phyloP scores from a whole-genome alignment of 2,329 filamentous ascomycete species.

The Colletotrichum godetiae region DNA sequence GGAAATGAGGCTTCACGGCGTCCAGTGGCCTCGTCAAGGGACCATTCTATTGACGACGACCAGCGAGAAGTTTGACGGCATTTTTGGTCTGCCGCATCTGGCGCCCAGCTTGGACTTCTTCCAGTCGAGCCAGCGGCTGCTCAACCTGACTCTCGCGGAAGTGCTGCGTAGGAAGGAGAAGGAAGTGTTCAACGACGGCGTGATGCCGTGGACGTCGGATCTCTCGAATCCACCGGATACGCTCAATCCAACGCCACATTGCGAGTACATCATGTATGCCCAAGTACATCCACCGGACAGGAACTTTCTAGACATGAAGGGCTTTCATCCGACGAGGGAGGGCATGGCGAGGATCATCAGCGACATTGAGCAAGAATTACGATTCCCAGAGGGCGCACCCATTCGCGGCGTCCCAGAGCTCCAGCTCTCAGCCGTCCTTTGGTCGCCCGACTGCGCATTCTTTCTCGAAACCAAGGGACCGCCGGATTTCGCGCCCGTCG shows the following conservation, averaged over 20 bases:
- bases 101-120: constrained; percentile 69
- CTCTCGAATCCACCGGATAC: constrained; percentile 70
- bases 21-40: constrained; percentile 87
- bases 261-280: constrained; percentile 89
- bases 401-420: constrained; percentile 65
- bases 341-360: constrained; percentile 54
- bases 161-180: constrained; percentile 74
- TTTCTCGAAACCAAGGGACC: constrained; percentile 74
- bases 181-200: constrained; percentile 64
- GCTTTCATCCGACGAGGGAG: constrained; percentile 46
- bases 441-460: constrained; percentile 76
- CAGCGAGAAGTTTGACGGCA: constrained; percentile 93
- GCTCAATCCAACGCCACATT: constrained; percentile 75
- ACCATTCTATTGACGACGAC: constrained; percentile 86
- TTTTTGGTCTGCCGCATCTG: constrained; percentile 90
- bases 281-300: constrained; percentile 74
- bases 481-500: constrained; percentile 61
- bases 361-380: constrained; percentile 72
- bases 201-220: constrained; percentile 82
- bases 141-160: constrained; percentile 78
- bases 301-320: constrained; percentile 46
- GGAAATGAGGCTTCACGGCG: constrained; percentile 83
- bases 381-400: constrained; percentile 70
- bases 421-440: constrained; percentile 72
- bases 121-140: constrained; percentile 68